Evolutionary conservation across 441 rosid genomes (phyloP), one percentile per base, ranked within the genome.

Genomic region (Gossypium laxum): DNA sequence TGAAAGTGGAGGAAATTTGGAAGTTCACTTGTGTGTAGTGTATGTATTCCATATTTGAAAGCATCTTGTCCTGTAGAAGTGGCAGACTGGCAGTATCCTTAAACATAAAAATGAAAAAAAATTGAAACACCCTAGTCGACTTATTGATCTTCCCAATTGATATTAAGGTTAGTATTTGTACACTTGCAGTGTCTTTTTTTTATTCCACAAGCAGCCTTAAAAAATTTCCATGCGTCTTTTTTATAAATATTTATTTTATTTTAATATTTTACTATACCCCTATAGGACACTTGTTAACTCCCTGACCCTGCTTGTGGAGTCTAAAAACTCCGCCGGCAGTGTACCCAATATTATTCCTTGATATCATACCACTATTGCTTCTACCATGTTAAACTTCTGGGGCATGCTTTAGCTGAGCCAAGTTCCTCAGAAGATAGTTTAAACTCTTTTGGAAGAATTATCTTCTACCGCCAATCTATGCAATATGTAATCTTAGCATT

Each of bases 41-140:
- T 54, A 47, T 22, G 12, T 66, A 5, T 67, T 47, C 56, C 48
- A 47, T 22, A 6, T 65, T 22, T 47, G 3, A 43, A 43, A 43
- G 52, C 47, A 47, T 34, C 41, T 7, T 47, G 41, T 45, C 41
- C 56, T 24, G 56, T 66, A 24, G 48, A 7, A 66, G 18, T 22
- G 58, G 45, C 70, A 65, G 10, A 66, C 18, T 22, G 58, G 45
- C 70, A 50, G 8, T 57, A 48, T 48, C 26, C 58, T 14, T 66
- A n/a, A 26, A 58, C 63, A 58, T 58, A 34, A 24, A 60, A 60
- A 66, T 48, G 22, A 14, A 47, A 41, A 41, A 45, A 22, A 24
- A 50, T 30, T 24, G 34, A 58, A 24, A 66, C 57, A 48, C 6
- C 43, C n/a, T 6, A 1, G 12, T 51, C 5, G 71, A 51, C 61